These are phyloP conservation scores for Vigna trinervia DNA, from an alignment of 306 rosid genomes.

Conservation along the genomic window DNA sequence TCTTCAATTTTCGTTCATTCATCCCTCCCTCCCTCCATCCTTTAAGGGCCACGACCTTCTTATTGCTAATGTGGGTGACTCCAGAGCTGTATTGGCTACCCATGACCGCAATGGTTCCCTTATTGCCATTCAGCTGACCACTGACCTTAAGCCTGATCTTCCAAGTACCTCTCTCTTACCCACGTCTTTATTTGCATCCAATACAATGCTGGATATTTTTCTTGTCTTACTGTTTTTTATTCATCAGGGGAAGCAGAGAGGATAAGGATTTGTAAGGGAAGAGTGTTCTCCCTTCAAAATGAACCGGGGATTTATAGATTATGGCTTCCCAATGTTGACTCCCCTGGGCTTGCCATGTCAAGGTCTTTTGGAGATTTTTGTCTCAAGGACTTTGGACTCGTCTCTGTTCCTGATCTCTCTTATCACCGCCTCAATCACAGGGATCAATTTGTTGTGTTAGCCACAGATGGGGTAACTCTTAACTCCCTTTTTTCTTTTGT, in stretches of 20 bases:
- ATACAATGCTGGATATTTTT: too few species aligned
- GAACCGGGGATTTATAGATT: slow-evolving; percentile 74
- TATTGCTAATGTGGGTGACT: slow-evolving; percentile 64
- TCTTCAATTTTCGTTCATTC: not conserved
- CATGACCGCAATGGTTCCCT: slow-evolving; percentile 58
- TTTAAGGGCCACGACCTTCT: slow-evolving; percentile 71
- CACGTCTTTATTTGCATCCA: too few species aligned
- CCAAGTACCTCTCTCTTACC: slow-evolving; percentile 54
- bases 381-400: slow-evolving; percentile 79
- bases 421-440: slow-evolving; percentile 63
- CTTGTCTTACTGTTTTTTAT: not conserved
- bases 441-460: slow-evolving; percentile 74
- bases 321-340: slow-evolving; percentile 75
- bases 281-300: slow-evolving; percentile 68
- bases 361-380: slow-evolving; percentile 91
- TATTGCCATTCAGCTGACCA: slow-evolving; percentile 74
- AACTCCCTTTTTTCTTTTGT: too few species aligned
- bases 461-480: slow-evolving; percentile 74
- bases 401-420: slow-evolving; percentile 74
- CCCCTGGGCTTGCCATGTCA: slow-evolving; percentile 96
- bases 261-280: slow-evolving; percentile 72
- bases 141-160: slow-evolving; percentile 82
- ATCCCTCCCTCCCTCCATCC: not conserved
- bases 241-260: slow-evolving; percentile 78
- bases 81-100: slow-evolving; percentile 73